Evolutionary conservation across 495 filamentous ascomycete genomes (phyloP), one percentile per base, ranked within the genome.

Genomic region (Xeromyces bisporus): DNA sequence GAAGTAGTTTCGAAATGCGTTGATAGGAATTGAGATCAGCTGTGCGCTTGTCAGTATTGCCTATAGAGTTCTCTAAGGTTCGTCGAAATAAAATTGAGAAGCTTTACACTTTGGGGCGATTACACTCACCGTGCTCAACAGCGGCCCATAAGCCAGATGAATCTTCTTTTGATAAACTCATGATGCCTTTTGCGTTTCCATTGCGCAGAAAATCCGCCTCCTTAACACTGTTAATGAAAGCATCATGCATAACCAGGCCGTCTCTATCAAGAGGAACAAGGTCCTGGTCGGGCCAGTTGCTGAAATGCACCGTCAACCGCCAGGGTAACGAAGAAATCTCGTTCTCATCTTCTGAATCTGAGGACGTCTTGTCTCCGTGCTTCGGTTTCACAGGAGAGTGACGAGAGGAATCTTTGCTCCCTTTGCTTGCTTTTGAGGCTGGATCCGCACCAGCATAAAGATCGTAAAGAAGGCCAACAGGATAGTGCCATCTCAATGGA

Each of bases 161-260:
- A 44, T 96, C 73, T 18, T 85, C 78, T 51, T 84, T 86, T 16
- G 77, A 83, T 33, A 96, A 56, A 21, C 71, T 78, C 91, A 96
- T 96, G 36, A 96, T 86, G 20, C 74, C 77, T 47, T 86, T 85
- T 2, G 85, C 87, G 8, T 75, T 92, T 12, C 89, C 85, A 36
- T 92, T 85, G 20, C 89, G 72, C 18, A 93, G 60, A 43, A 84
- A 93, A 47, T 93, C 87, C 12, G 89, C 91, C 65, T 93, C 87
- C 53, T 96, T 99, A 36, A 91, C 82, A 38, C 73, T 78, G 43
- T 97, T 93, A 39, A 91, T 81, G 48, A 84, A 96, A 0, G 84
- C 77, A 49, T 96, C 89, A 34, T 78, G 73, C 44, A 69, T 58
- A 20, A 70, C 59, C 44, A 68, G 66, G 7, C 71, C 71, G 10